Evolutionary conservation across 495 filamentous ascomycete species (phyloP), one percentile per base, ranked within the genome.

Genomic region (Bacidia rubella): DNA sequence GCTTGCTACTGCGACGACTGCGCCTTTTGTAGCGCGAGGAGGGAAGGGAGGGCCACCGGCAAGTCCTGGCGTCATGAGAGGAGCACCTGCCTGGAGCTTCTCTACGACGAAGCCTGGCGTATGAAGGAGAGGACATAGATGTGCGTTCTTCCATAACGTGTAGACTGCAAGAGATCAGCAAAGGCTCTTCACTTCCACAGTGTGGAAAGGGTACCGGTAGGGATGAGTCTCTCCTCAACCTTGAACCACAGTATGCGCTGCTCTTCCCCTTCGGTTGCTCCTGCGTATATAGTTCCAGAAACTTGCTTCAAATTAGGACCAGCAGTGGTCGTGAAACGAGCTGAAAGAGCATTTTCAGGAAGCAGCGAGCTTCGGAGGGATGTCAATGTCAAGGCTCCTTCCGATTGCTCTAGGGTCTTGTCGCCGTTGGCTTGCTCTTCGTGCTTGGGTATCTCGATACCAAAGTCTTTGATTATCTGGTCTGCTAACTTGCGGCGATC

Each of bases 61-160:
- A 10, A 87, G 66, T 23, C 83, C 83, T 1, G 83, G 83, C 0
- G 76, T 85, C 83, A 87, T 87, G n/a, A 87, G 65, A 63, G 84
- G 81, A 2, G 83, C 81, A 3, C 83, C 83, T 4, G 72, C 68
- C 29, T 70, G 74, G 3, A 87, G 66, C 63, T 85, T 86, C 47
- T 71, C 64, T 57, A 87, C 71, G 2, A 85, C 83, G 25, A 77
- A 62, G 1, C 70, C 65, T 9, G 78, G 77, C 0, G 83, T 86
- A 56, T 83, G 72, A 2, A 87, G 69, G 11, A 87, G 58, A 0
- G 83, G 78, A 1, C 85, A 64, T 12, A 87, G 60, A 15, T 67
- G 62, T 1, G 83, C 70, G 55, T 85, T 62, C 21, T 26, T 39
- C 60, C 60, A 62, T 38, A 60, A 21, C n/a, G 54, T 56, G 40